Evolutionary conservation across 768 basidiomycete genomes (phyloP).

Genomic region (Cystoderma amianthinum): DNA sequence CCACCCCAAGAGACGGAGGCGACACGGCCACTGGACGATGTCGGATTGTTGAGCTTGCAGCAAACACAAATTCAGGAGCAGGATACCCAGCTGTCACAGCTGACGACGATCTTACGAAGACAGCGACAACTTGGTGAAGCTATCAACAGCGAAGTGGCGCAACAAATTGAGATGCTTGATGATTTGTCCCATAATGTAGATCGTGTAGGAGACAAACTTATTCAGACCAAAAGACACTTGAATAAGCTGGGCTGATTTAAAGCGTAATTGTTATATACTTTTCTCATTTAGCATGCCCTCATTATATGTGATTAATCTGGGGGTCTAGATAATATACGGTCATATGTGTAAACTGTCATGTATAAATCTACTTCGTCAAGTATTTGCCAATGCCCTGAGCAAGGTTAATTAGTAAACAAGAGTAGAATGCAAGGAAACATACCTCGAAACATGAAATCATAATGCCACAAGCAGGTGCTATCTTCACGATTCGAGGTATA

Average conservation of each 20-base stretch:
- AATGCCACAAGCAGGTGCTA: slow-evolving; percentile 95
- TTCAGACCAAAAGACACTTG: slow-evolving; percentile 74
- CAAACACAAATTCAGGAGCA: slow-evolving; percentile 77
- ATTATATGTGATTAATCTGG: too few species aligned
- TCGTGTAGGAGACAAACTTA: slow-evolving; percentile 68
- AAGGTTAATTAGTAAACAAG: slow-evolving; percentile 6
- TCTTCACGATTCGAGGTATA: slow-evolving; percentile 86
- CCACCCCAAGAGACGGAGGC: slow-evolving; percentile 67
- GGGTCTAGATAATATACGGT: too few species aligned
- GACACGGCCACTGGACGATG: slow-evolving; percentile 84
- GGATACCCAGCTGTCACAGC: slow-evolving; percentile 71
- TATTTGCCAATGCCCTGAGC: slow-evolving; percentile 53
- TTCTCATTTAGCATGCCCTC: slow-evolving; percentile 15
- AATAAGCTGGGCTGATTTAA: slow-evolving; percentile 57
- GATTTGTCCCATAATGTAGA: slow-evolving; percentile 74
- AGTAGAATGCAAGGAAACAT: slow-evolving; percentile 11
- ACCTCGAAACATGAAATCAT: slow-evolving; percentile 98
- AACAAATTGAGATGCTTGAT: slow-evolving; percentile 86
- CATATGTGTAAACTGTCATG: slow-evolving; percentile 13
- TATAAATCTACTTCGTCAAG: slow-evolving; percentile 33
- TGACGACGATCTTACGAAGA: slow-evolving; percentile 76
- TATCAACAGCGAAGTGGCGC: slow-evolving; percentile 73
- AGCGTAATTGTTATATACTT: slow-evolving; percentile 7
- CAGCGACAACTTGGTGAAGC: slow-evolving; percentile 85
- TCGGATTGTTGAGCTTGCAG: slow-evolving; percentile 75